Conservation (phyloP, 768 basidiomycete genomes). For the Erythrobasidium yunnanense region DNA sequence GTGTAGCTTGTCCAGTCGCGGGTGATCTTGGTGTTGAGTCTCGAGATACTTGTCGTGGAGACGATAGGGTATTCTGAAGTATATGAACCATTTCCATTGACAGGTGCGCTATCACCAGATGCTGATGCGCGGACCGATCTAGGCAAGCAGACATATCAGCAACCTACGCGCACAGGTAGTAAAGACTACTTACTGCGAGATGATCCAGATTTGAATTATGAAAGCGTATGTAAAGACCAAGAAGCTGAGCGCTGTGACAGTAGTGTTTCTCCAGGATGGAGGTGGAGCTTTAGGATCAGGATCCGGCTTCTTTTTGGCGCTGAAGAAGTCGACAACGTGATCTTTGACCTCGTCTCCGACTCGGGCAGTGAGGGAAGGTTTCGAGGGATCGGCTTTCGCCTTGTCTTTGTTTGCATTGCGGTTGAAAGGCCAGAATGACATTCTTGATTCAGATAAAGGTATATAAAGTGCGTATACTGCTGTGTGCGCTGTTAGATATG, state of each 20-base stretch:
- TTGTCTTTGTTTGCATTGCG: not conserved
- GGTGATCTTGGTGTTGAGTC: not conserved
- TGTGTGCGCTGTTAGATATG: too few relatives aligned
- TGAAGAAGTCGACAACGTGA: not conserved
- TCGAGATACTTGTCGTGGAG: not conserved
- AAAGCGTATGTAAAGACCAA: constrained; percentile 1
- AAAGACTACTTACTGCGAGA: not conserved
- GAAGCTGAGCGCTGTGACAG: constrained; percentile 3
- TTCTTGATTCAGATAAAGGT: too few relatives aligned
- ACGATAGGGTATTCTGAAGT: not conserved
- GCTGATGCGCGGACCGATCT: not conserved
- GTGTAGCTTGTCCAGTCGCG: not conserved
- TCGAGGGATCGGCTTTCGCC: not conserved
- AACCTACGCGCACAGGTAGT: not conserved
- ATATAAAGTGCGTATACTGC: too few relatives aligned
- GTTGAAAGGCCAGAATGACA: not conserved
- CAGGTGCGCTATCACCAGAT: not conserved
- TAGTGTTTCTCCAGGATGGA: constrained; percentile 12
- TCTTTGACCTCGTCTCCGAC: not conserved
- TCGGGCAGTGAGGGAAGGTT: not conserved
- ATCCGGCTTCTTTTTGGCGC: not conserved
- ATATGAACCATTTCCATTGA: not conserved
- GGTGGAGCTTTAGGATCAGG: not conserved
- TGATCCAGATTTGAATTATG: constrained; percentile 15
- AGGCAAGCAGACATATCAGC: not conserved